Evolutionary conservation across 441 rosid genomes (phyloP).

Genomic region (Omphalea diandra): DNA sequence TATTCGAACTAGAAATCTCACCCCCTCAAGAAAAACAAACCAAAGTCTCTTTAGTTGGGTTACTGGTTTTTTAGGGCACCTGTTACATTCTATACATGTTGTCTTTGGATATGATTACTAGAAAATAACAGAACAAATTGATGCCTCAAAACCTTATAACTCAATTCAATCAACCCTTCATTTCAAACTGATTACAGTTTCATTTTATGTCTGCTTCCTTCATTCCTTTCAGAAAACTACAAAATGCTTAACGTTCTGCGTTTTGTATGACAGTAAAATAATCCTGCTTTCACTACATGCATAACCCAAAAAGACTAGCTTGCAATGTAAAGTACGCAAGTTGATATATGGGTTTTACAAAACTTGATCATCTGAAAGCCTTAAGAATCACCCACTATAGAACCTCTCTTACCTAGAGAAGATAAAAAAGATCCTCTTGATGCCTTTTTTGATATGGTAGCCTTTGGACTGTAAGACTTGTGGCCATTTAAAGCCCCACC

Average conservation of each 20-base stretch:
- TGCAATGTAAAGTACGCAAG: background rate
- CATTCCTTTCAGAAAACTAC: background rate
- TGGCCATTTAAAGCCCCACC: constrained; percentile 47
- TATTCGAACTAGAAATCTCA: too few relatives aligned
- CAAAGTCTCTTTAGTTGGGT: too few relatives aligned
- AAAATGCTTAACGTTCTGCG: background rate
- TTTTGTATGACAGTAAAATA: background rate
- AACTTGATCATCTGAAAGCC: too few relatives aligned
- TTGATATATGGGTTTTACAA: too few relatives aligned
- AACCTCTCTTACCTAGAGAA: constrained; percentile 32
- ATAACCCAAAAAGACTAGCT: background rate
- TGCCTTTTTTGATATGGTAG: constrained; percentile 51
- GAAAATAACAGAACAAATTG: too few relatives aligned
- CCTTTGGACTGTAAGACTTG: constrained; percentile 45
- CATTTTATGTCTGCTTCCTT: background rate
- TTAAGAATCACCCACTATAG: constrained; percentile 1
- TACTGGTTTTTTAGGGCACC: too few relatives aligned
- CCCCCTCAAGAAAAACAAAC: too few relatives aligned
- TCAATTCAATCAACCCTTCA: too few relatives aligned
- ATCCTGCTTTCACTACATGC: background rate
- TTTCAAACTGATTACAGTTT: too few relatives aligned
- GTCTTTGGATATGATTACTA: too few relatives aligned
- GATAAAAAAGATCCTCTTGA: constrained; percentile 40
- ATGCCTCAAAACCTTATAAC: too few relatives aligned
- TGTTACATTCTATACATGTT: too few relatives aligned